Base-by-base conservation (phyloP, 768 basidiomycete genomes). In the Lactarius indigo region DNA sequence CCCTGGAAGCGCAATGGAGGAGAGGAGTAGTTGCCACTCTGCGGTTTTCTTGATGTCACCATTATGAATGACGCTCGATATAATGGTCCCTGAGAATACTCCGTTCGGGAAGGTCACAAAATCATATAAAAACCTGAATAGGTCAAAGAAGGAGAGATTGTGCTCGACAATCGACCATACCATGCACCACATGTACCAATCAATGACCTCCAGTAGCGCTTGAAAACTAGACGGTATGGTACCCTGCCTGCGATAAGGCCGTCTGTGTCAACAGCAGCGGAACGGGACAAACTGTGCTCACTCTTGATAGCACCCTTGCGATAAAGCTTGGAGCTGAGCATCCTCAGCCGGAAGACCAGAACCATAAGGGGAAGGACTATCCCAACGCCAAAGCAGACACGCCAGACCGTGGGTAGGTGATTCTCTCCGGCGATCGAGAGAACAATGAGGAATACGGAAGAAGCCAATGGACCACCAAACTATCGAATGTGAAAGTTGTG, bases 121-220 rank as follows among this genome's bases (percentile, higher is more conserved):
- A 75, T 90, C 89, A 70, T 90, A 89, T 50, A 89, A 79, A 76
- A 87, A 88, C 87, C 86, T 87, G 58, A 58, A 55, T 28, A 28
- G 23, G 23, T 59, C 73, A 39, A 61, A 41, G 37, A 57, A 26
- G 23, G 26, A 10, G 31, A 15, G 1, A 35, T 13, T 15, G 39
- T 44, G 37, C 55, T 15, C 15, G 58, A 52, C n/a, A 31, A 31
- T 44, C 8, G 37, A 30, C 69, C 78, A 59, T 57, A 86, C 89
- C 89, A 91, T 54, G 89, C 87, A 18, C 88, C 88, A 65, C 84
- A 86, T 6, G 88, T 92, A 12, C 90, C 90, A 61, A 89, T 84
- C 23, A 92, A 76, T 7, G 84, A 59, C 68, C 76, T 83, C 89
- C 90, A 91, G 74, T 91, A 91, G 26, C 82, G 77, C 72, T 81